phyloP scores from a whole-genome alignment of 192 early-diverging fungal species.

The Backusella liffmaniae region DNA sequence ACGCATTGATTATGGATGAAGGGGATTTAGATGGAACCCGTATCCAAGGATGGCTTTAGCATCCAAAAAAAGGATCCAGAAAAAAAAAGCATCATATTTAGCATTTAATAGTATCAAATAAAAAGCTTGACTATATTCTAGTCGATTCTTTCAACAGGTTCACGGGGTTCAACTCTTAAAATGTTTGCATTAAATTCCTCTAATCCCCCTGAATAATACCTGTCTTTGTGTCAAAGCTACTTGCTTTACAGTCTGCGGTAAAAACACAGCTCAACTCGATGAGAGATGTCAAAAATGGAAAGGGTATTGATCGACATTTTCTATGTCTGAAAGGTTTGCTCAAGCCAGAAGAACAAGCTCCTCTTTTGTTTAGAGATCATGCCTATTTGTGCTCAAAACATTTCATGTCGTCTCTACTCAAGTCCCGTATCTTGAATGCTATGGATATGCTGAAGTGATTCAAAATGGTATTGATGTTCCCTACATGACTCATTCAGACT shows the following conservation, averaged over 20 bases:
- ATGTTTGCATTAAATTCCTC: too few relatives aligned
- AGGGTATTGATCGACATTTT: conserved; percentile 90
- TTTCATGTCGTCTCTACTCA: conserved; percentile 91
- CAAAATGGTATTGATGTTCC: conserved; percentile 88
- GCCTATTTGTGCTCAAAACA: conserved; percentile 73
- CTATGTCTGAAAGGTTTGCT: conserved; percentile 77
- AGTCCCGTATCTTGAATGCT: conserved; percentile 88
- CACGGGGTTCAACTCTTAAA: too few relatives aligned
- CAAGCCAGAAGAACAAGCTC: conserved; percentile 70
- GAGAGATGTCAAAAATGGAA: conserved; percentile 71
- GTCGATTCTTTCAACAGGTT: too few relatives aligned
- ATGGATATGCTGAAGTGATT: conserved; percentile 84
- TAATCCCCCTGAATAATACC: too few relatives aligned
- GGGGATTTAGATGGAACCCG: neutral
- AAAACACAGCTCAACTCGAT: conserved; percentile 79
- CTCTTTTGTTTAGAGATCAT: conserved; percentile 84
- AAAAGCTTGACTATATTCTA: too few relatives aligned
- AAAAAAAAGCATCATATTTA: neutral
- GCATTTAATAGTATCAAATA: too few relatives aligned
- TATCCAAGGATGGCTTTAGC: neutral
- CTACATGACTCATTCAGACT: conserved; percentile 89
- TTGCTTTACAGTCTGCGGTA: conserved; percentile 72
- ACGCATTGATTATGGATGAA: neutral
- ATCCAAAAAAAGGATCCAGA: neutral
- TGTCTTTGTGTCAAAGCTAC: conserved; percentile 18